These are phyloP conservation scores for Verticillium klebahnii DNA, from an alignment of 2,329 filamentous ascomycete genomes.

Conservation along the genomic window DNA sequence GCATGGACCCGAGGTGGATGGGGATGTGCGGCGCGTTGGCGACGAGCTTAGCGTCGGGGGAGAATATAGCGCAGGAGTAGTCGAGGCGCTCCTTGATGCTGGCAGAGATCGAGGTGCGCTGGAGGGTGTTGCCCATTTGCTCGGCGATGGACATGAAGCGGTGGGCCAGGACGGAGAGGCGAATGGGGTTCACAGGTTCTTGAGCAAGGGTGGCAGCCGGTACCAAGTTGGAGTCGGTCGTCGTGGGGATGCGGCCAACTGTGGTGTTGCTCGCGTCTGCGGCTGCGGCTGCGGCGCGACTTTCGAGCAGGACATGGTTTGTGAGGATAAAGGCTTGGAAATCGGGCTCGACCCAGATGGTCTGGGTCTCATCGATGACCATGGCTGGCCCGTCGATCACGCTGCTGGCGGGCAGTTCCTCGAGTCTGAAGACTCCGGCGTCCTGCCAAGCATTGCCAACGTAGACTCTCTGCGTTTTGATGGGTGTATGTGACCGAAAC, in stretches of 20 bases:
- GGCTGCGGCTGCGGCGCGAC: too few relatives aligned
- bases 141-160: constrained; percentile 56
- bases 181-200: constrained; percentile 35
- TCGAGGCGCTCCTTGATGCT: constrained; percentile 39
- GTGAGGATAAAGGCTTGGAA: constrained; percentile 22
- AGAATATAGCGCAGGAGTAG: constrained; percentile 38
- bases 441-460: constrained; percentile 21
- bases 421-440: constrained; percentile 21
- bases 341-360: constrained; percentile 19
- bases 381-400: constrained; percentile 25
- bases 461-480: constrained; percentile 21
- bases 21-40: constrained; percentile 37
- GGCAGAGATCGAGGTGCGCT: constrained; percentile 49
- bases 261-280: constrained; percentile 1
- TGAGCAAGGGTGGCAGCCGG: constrained; percentile 14
- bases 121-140: constrained; percentile 53
- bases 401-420: constrained; percentile 9
- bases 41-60: constrained; percentile 33
- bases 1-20: constrained; percentile 37
- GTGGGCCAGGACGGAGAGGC: constrained; percentile 50
- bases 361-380: constrained; percentile 25
- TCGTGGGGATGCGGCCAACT: constrained; percentile 22
- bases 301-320: constrained; percentile 24
- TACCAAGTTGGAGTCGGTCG: constrained; percentile 20
- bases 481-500: constrained; percentile 3